These are phyloP conservation scores for Nectriaceae sp. DNA, from an alignment of 2,329 filamentous ascomycete species.

Conservation along the genomic window DNA sequence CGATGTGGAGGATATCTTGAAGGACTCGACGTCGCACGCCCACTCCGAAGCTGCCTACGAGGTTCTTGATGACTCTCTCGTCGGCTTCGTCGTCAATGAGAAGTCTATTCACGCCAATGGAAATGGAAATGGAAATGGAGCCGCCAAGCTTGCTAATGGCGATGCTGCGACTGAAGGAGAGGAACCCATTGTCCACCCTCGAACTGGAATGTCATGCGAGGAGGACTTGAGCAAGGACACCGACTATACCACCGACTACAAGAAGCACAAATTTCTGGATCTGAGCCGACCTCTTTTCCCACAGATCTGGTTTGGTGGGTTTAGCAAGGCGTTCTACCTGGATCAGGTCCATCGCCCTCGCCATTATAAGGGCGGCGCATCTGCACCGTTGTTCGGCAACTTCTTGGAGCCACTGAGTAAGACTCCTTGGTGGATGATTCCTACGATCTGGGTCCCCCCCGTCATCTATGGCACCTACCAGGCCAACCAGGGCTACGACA, in stretches of 20 bases:
- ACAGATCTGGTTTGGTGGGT: slow-evolving; percentile 87
- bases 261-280: slow-evolving; percentile 91
- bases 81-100: slow-evolving; percentile 75
- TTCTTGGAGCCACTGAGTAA: slow-evolving; percentile 96
- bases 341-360: slow-evolving; percentile 94
- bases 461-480: slow-evolving; percentile 72
- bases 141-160: slow-evolving; percentile 31
- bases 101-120: slow-evolving; percentile 44
- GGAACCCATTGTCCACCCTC: slow-evolving; percentile 50
- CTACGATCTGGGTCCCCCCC: slow-evolving; percentile 80
- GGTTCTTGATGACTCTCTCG: slow-evolving; percentile 81
- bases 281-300: slow-evolving; percentile 79
- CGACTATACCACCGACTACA: slow-evolving; percentile 74
- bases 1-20: slow-evolving; percentile 80
- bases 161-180: slow-evolving; percentile 31
- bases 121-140: slow-evolving; percentile 25
- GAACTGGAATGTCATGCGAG: slow-evolving; percentile 84
- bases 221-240: slow-evolving; percentile 89
- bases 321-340: slow-evolving; percentile 94
- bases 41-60: slow-evolving; percentile 97
- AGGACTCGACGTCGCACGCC: slow-evolving; percentile 77
- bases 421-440: slow-evolving; percentile 93
- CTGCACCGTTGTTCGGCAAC: slow-evolving; percentile 94
- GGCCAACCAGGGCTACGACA: slow-evolving; percentile 62
- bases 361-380: slow-evolving; percentile 91